These are phyloP conservation scores for Tuber aestivum DNA, from an alignment of 495 filamentous ascomycete species.

Conservation along the genomic window DNA sequence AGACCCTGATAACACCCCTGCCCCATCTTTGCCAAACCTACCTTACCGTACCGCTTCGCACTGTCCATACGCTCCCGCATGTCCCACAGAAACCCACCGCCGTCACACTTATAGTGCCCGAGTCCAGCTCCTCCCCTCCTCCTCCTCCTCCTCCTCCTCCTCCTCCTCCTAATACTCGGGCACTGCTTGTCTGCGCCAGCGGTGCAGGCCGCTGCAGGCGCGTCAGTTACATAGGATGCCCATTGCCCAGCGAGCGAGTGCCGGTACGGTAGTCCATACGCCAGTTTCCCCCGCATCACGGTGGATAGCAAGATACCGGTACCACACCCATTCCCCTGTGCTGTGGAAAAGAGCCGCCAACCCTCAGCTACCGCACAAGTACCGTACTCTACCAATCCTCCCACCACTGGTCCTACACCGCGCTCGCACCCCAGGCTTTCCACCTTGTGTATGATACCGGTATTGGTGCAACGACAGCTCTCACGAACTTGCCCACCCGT, in stretches of 20 bases:
- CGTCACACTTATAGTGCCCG: neutral
- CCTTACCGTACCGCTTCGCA: neutral
- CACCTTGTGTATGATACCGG: too few relatives aligned
- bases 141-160: too few relatives aligned
- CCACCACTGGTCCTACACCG: too few relatives aligned
- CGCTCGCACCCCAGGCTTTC: too few relatives aligned
- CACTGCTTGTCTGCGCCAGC: neutral
- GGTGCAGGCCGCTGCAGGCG: too few relatives aligned
- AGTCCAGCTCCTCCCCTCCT: neutral
- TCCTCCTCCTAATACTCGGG: too few relatives aligned
- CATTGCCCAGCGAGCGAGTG: too few relatives aligned
- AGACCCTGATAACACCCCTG: conserved; percentile 36
- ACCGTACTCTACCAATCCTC: too few relatives aligned
- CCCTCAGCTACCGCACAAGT: neutral
- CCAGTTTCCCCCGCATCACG: neutral
- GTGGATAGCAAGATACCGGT: neutral
- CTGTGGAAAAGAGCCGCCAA: neutral
- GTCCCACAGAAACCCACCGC: neutral
- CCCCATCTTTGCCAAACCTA: conserved; percentile 4
- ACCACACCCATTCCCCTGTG: too few relatives aligned
- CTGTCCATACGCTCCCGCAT: neutral
- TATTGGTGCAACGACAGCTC: neutral
- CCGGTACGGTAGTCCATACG: too few relatives aligned
- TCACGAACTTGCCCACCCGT: neutral
- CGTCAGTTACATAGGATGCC: neutral